phyloP scores from a whole-genome alignment of 441 rosid species.

The Daphne laureola region DNA sequence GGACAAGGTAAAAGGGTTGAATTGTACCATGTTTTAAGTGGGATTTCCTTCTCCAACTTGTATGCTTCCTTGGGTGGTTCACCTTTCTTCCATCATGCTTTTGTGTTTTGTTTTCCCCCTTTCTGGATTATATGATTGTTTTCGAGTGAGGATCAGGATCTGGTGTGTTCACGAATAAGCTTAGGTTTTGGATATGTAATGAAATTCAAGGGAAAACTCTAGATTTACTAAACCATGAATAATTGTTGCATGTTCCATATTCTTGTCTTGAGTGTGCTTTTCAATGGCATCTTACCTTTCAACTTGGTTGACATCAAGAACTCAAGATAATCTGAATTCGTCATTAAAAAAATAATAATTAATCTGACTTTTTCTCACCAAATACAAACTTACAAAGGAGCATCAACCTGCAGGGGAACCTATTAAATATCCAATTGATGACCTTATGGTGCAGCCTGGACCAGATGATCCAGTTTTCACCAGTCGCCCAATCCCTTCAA shows the following conservation, averaged over 20 bases:
- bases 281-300: too few relatives aligned
- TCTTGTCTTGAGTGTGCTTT: too few relatives aligned
- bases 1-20: slow-evolving; percentile 4
- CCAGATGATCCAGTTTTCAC: slow-evolving; percentile 65
- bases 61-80: not conserved
- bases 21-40: not conserved
- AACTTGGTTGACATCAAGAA: too few relatives aligned
- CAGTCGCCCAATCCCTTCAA: slow-evolving; percentile 68
- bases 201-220: too few relatives aligned
- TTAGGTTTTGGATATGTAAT: too few relatives aligned
- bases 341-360: too few relatives aligned
- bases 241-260: too few relatives aligned
- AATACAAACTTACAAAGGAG: slow-evolving; percentile 39
- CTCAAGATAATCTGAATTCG: slow-evolving; percentile 12
- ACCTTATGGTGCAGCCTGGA: slow-evolving; percentile 65
- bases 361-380: slow-evolving; percentile 4
- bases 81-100: slow-evolving; percentile 6
- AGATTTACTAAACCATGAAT: too few relatives aligned
- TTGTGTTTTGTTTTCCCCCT: slow-evolving; percentile 1
- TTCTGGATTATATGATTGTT: not conserved
- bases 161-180: too few relatives aligned
- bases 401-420: slow-evolving; percentile 29
- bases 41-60: not conserved
- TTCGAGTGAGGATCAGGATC: too few relatives aligned
- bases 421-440: slow-evolving; percentile 88